Conservation (phyloP, 2,329 filamentous ascomycete genomes). For the Zymoseptoria ardabiliae region DNA sequence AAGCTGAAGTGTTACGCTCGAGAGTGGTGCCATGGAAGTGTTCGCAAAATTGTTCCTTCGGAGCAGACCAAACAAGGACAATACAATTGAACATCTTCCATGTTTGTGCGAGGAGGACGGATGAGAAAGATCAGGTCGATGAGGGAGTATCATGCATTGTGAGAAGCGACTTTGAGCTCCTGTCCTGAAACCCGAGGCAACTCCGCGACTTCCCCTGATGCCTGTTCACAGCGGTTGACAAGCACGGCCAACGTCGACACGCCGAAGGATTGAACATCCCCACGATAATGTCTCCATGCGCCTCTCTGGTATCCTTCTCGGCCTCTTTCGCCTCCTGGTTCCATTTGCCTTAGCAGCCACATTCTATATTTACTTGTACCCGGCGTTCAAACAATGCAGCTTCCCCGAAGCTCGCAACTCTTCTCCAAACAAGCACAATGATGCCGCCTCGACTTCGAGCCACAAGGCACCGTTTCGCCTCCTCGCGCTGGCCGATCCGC, state of each 20-base stretch:
- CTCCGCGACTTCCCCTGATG: background rate
- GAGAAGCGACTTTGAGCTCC: background rate
- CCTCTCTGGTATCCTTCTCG: conserved; percentile 40
- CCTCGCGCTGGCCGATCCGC: conserved; percentile 81
- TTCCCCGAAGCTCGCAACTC: conserved; percentile 51
- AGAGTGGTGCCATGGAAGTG: too few relatives aligned
- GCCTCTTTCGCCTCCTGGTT: conserved; percentile 45
- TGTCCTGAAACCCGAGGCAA: background rate
- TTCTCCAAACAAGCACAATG: conserved; percentile 11
- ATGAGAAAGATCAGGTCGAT: too few relatives aligned
- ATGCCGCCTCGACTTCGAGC: conserved; percentile 11
- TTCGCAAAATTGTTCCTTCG: too few relatives aligned
- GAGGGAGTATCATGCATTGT: too few relatives aligned
- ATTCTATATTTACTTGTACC: conserved; percentile 80
- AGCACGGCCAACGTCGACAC: background rate
- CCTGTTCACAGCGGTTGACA: too few relatives aligned
- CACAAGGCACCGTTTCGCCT: conserved; percentile 69
- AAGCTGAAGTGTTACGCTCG: background rate
- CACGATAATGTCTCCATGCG: conserved; percentile 36
- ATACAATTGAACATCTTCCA: too few relatives aligned
- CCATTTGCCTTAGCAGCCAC: conserved; percentile 64
- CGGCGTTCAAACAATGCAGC: conserved; percentile 68
- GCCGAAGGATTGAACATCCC: too few relatives aligned
- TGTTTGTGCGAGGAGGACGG: too few relatives aligned
- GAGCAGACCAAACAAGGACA: too few relatives aligned